Evolutionary conservation across 441 rosid species (phyloP).

Genomic region (Melastoma candidum): DNA sequence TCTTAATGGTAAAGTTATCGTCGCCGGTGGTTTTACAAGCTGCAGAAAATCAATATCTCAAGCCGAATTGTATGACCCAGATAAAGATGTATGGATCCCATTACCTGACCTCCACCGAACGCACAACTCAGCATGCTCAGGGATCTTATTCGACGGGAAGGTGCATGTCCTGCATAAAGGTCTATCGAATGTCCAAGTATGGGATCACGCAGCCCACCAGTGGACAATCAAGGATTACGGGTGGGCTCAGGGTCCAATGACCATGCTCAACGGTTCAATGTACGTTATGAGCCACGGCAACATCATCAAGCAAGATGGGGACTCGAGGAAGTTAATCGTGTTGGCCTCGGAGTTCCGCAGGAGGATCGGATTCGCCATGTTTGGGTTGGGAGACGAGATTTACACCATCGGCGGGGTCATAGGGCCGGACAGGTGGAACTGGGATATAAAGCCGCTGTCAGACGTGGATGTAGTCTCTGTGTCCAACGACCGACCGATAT

Average conservation of each 20-base stretch:
- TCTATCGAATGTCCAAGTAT: conserved; percentile 68
- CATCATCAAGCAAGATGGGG: conserved; percentile 48
- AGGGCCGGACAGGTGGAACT: conserved; percentile 70
- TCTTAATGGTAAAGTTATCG: conserved; percentile 74
- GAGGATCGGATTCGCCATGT: conserved; percentile 78
- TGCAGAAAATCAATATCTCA: conserved; percentile 78
- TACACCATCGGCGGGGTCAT: conserved; percentile 83
- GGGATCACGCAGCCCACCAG: conserved; percentile 42
- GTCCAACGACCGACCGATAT: conserved; percentile 53
- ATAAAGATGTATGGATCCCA: conserved; percentile 59
- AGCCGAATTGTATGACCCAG: conserved; percentile 87
- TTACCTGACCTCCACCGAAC: conserved; percentile 78
- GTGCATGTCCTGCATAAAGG: conserved; percentile 87
- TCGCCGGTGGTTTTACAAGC: conserved; percentile 89
- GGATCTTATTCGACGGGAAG: conserved; percentile 53
- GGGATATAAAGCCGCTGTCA: conserved; percentile 67
- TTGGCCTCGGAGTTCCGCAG: conserved; percentile 73
- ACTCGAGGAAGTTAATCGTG: conserved; percentile 38
- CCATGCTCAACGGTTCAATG: conserved; percentile 52
- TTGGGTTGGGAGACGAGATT: conserved; percentile 57
- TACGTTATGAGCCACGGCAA: conserved; percentile 64
- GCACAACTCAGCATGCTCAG: conserved; percentile 90
- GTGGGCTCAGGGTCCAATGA: conserved; percentile 91
- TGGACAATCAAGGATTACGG: conserved; percentile 75
- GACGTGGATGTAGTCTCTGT: conserved; percentile 52